Conservation (phyloP, 2,329 filamentous ascomycete genomes). For the Exophiala spinifera region DNA sequence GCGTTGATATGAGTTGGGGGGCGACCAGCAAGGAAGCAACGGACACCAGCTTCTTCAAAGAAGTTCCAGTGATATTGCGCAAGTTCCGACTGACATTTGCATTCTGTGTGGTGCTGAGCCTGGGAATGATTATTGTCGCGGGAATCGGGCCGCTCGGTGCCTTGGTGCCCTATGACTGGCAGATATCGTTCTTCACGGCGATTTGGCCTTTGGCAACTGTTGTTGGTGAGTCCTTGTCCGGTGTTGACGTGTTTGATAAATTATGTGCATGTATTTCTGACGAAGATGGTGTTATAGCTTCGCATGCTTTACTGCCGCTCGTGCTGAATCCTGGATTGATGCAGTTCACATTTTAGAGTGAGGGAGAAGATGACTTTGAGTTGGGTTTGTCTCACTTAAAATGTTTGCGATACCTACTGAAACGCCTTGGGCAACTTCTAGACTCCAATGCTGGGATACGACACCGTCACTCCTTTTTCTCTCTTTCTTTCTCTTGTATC, state of each 20-base stretch:
- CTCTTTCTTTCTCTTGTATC: too few species aligned
- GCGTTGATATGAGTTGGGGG: constrained; percentile 83
- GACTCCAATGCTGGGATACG: too few species aligned
- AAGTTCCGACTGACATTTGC: constrained; percentile 64
- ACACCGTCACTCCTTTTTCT: too few species aligned
- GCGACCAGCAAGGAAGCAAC: constrained; percentile 71
- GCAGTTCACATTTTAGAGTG: constrained; percentile 25
- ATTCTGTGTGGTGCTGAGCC: constrained; percentile 46
- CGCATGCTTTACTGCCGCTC: constrained; percentile 31
- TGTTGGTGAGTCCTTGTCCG: constrained; percentile 37
- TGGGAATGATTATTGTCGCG: constrained; percentile 50
- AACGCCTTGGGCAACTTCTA: too few species aligned
- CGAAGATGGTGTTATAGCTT: constrained; percentile 38
- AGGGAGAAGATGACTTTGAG: not conserved
- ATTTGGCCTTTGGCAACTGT: constrained; percentile 57
- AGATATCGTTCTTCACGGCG: constrained; percentile 56
- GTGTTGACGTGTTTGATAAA: constrained; percentile 55
- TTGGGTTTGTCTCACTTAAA: too few species aligned
- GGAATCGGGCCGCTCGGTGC: constrained; percentile 33
- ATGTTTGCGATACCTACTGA: too few species aligned
- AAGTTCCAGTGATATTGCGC: constrained; percentile 73
- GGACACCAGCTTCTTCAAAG: constrained; percentile 79
- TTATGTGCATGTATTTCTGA: not conserved
- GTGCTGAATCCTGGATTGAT: constrained; percentile 34
- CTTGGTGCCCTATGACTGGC: constrained; percentile 51